Evolutionary conservation across 2,329 filamentous ascomycete genomes (phyloP).

Genomic region (Neofusicoccum cordaticola): DNA sequence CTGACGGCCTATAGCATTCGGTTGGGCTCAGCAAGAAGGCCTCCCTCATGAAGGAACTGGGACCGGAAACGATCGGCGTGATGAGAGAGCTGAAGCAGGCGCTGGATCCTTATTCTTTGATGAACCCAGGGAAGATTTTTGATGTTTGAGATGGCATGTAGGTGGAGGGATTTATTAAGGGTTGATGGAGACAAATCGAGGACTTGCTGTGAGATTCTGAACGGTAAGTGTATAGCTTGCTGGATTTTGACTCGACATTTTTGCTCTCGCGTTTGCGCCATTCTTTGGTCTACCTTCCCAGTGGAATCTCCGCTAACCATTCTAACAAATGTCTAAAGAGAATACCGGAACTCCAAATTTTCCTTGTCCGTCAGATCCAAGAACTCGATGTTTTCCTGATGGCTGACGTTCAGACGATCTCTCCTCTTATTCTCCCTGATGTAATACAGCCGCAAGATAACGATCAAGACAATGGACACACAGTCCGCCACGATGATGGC

Average conservation of each 20-base stretch:
- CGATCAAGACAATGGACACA: slow-evolving; percentile 29
- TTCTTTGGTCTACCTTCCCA: too few species aligned
- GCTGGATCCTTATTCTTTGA: slow-evolving; percentile 79
- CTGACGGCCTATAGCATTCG: slow-evolving; percentile 52
- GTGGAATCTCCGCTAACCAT: too few species aligned
- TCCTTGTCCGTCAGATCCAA: slow-evolving; percentile 18
- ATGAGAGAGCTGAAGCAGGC: slow-evolving; percentile 81
- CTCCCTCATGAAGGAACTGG: slow-evolving; percentile 74
- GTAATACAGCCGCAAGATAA: slow-evolving; percentile 23
- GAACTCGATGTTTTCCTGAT: slow-evolving; percentile 23
- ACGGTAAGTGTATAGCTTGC: too few species aligned
- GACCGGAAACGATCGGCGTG: slow-evolving; percentile 73
- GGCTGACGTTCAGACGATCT: slow-evolving; percentile 21
- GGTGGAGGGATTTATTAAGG: too few species aligned
- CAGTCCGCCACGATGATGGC: slow-evolving; percentile 38
- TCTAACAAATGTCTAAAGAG: neutral
- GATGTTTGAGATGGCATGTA: slow-evolving; percentile 43
- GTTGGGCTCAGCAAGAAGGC: slow-evolving; percentile 85
- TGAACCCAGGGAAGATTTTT: slow-evolving; percentile 93
- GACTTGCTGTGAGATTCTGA: too few species aligned
- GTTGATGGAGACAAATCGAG: too few species aligned
- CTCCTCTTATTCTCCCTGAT: slow-evolving; percentile 31
- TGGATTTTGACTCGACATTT: too few species aligned
- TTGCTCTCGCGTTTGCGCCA: too few species aligned
- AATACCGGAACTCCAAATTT: slow-evolving; percentile 25